Evolutionary conservation across 371 early-diverging fungal species (phyloP).

Genomic region (Fennellomyces sp.): DNA sequence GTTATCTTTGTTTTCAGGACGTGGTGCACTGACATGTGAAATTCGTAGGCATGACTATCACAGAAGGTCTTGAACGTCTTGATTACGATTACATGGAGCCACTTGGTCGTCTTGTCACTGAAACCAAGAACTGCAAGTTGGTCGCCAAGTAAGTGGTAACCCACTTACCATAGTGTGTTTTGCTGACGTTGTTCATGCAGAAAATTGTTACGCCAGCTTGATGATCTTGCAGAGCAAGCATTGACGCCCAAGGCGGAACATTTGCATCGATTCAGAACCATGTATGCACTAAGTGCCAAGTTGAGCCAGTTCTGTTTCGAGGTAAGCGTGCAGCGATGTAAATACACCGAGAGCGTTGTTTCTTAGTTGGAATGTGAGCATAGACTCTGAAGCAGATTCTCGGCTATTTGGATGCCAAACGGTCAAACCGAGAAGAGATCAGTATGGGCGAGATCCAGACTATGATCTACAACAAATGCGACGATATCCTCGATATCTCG

Average conservation of each 20-base stretch:
- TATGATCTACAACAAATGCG: slow-evolving; percentile 51
- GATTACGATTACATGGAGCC: slow-evolving; percentile 65
- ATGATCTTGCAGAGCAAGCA: slow-evolving; percentile 63
- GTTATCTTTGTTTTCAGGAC: background rate
- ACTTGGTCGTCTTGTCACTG: slow-evolving; percentile 50
- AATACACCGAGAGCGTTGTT: too few relatives aligned
- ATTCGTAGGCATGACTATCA: slow-evolving; percentile 25
- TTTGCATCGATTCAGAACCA: slow-evolving; percentile 53
- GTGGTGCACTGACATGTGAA: background rate
- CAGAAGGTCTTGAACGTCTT: slow-evolving; percentile 54
- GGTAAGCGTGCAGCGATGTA: too few relatives aligned
- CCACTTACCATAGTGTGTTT: too few relatives aligned
- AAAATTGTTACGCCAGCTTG: slow-evolving; percentile 70
- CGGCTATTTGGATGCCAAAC: slow-evolving; percentile 29
- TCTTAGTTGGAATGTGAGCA: too few relatives aligned
- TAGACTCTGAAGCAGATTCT: slow-evolving; percentile 34
- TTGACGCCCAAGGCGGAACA: slow-evolving; percentile 57
- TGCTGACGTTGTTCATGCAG: slow-evolving; percentile 6
- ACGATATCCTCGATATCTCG: slow-evolving; percentile 53
- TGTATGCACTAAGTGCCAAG: slow-evolving; percentile 53
- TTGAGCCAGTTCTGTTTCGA: slow-evolving; percentile 51
- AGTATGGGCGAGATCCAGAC: slow-evolving; percentile 50
- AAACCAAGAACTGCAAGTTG: slow-evolving; percentile 67
- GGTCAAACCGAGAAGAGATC: slow-evolving; percentile 47
- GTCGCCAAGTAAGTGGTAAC: slow-evolving; percentile 51